Evolutionary conservation across 2,329 filamentous ascomycete species (phyloP), one percentile per base, ranked within the genome.

Genomic region (Cladosporium sp.): DNA sequence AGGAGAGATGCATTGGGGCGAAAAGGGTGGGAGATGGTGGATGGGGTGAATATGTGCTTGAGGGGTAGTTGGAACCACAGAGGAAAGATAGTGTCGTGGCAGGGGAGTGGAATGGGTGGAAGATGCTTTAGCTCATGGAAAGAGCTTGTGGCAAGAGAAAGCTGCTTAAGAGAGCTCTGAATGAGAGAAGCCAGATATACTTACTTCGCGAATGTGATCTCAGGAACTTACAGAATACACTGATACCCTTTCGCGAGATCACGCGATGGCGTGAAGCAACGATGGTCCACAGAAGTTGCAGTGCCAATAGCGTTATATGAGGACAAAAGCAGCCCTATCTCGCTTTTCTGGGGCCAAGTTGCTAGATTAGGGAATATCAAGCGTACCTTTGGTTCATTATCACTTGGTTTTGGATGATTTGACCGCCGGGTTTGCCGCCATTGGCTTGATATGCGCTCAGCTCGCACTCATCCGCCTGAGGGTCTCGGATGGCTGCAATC

Each of bases 1-100:
- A 28, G 19, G 54, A 33, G 57, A 54, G 45, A n/a, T 43, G 54
- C 56, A 58, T 58, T 16, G 9, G 18, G 46, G 31, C 7, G 37
- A 9, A 2, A 7, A 8, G 22, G 3, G 14, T 49, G 33, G n/a
- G 31, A 28, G 19, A 49, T 41, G 14, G 18, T 10, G 32, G 13
- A 22, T 16, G 19, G n/a, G 18, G 45, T 31, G 22, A 14, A 34
- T 49, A 10, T 42, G 46, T 11, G 19, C 16, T 41, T 10, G 19
- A 10, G 16, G 18, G 9, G 13, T 35, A 13, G 14, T 14, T 14
- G 11, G 43, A 14, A 16, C 9, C 13, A 14, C 11, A 45, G 13
- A n/a, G 10, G 2, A 18, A n/a, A 35, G 16, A 16, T 16, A 18
- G 16, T 18, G 2, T 3, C 16, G 16, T 18, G 3, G 28, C 16